Evolutionary conservation across 306 rosid genomes (phyloP).

Genomic region (Malus domestica): ASM211411v1 NC_041796.1:668001-668500

Average conservation of each 20-base stretch:
- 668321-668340: conserved; percentile 35
- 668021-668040: conserved; percentile 55
- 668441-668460: neutral
- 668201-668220: neutral
- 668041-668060: conserved; percentile 30
- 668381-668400: conserved; percentile 47
- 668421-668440: conserved; percentile 29
- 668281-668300: conserved; percentile 55
- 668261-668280: neutral
- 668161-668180: conserved; percentile 34
- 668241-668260: neutral
- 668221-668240: neutral
- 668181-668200: conserved; percentile 1
- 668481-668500: neutral
- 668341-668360: conserved; percentile 40
- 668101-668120: conserved; percentile 35
- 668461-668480: neutral
- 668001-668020: conserved; percentile 50
- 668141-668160: conserved; percentile 41
- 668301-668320: conserved; percentile 42
- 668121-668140: conserved; percentile 36
- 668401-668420: conserved; percentile 56
- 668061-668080: conserved; percentile 43
- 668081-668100: conserved; percentile 42
- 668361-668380: conserved; percentile 58